Evolutionary conservation across 805 yeast genomes (phyloP), one percentile per base, ranked within the genome.

Genomic region (Saccharomycopsis malanga): DNA sequence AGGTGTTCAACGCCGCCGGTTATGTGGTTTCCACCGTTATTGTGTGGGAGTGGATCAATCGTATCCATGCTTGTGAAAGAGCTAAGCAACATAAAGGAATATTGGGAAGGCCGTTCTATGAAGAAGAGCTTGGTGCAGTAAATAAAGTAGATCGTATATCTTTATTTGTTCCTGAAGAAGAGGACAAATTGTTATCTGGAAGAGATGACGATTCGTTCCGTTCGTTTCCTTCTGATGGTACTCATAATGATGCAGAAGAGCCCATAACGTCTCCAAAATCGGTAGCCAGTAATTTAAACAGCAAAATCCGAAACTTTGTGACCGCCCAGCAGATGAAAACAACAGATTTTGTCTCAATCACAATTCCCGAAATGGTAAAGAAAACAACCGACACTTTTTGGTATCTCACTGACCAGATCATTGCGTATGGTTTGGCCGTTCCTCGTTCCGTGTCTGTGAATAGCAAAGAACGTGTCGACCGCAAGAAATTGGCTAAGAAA

Each of bases 31-130:
- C 86, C 30, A 83, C 86, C 25, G 83, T 83, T 4, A 71, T 82
- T 9, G 85, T 85, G 0, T 84, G 94, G 93, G 94, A 85, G 61
- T 87, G 94, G 91, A 73, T 83, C 52, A 84, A 83, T 57, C 70
- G 83, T 53, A 70, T 81, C 46, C 73, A 74, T 43, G 67, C 73
- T 10, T 61, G 81, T 35, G 79, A 78, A 63, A 74, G 76, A 53
- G 66, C 66, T 14, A 72, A 73, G 45, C 89, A 84, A 56, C 77
- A 78, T 37, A 81, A 79, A 50, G 86, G 91, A 5, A 74, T 85
- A 4, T 60, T 87, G 34, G 95, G 95, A 1, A 67, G 94, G 50
- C 79, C 79, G 15, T 75, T 83, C 38, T 82, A 77, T 58, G 91
- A 82, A 53, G 89, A 83, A 47, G 87, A 81, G 45, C 62, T 64